Conservation (phyloP, 306 rosid genomes). For the Medicago ruthenica region DNA sequence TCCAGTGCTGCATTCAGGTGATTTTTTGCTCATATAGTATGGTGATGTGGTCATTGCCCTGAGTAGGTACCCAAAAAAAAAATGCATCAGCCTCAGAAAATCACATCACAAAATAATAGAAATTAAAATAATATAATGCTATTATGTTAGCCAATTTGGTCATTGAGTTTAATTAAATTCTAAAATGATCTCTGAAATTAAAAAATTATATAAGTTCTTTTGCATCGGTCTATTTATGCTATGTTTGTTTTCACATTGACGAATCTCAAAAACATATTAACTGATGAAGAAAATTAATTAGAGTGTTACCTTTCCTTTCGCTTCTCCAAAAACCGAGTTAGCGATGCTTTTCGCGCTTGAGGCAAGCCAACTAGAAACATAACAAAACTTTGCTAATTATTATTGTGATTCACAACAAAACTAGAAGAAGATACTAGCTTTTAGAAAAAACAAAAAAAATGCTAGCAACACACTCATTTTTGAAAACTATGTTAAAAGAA, state of each 20-base stretch:
- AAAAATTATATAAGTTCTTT: neutral
- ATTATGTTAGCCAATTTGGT: constrained; percentile 1
- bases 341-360: constrained; percentile 94
- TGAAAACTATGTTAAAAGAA: neutral
- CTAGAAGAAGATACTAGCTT: neutral
- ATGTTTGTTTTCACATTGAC: neutral
- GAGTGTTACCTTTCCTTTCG: constrained; percentile 85
- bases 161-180: neutral
- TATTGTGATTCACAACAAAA: constrained; percentile 9
- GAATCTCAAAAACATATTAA: neutral
- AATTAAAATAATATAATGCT: constrained; percentile 1
- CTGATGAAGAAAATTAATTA: neutral
- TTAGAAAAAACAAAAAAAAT: neutral
- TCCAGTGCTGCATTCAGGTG: constrained; percentile 63
- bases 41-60: constrained; percentile 69
- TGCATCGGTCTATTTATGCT: neutral
- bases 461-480: neutral
- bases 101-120: neutral
- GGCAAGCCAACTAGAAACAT: constrained; percentile 68
- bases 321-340: constrained; percentile 94
- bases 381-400: constrained; percentile 15
- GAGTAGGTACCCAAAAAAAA: constrained; percentile 33
- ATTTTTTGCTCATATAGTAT: constrained; percentile 57
- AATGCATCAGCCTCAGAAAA: constrained; percentile 30
- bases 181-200: neutral